These are phyloP conservation scores for Penicillium freii DNA, from an alignment of 2,329 filamentous ascomycete genomes.

Conservation along the genomic window DNA sequence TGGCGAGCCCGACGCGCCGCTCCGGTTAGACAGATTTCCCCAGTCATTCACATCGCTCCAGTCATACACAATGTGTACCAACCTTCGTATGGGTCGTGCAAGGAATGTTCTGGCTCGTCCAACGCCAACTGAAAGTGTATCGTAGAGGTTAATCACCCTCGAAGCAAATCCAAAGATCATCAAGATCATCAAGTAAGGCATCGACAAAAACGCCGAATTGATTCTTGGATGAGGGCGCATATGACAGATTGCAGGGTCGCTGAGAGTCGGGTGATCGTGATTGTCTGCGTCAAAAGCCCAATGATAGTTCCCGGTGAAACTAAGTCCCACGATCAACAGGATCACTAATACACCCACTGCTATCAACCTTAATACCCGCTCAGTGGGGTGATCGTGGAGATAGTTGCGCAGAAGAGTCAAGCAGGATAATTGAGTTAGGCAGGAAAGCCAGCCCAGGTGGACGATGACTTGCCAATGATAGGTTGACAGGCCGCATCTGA, in stretches of 20 bases:
- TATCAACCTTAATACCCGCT: background rate
- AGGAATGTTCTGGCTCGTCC: background rate
- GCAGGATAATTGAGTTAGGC: conserved; percentile 11
- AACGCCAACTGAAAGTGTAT: background rate
- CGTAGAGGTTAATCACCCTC: background rate
- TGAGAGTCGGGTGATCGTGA: background rate
- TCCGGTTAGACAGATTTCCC: background rate
- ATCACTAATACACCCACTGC: conserved; percentile 1
- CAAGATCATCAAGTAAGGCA: background rate
- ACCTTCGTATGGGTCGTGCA: background rate
- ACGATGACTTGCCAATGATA: conserved; percentile 11
- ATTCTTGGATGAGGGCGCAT: background rate
- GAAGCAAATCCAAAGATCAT: background rate
- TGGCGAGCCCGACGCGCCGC: background rate
- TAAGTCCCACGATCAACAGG: background rate
- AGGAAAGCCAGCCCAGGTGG: conserved; percentile 9
- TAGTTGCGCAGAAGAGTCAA: conserved; percentile 7
- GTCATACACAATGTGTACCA: background rate
- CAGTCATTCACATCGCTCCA: background rate
- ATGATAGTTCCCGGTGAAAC: conserved; percentile 6
- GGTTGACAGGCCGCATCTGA: conserved; percentile 4
- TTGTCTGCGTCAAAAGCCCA: background rate
- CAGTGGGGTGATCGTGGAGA: background rate
- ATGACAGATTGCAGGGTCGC: background rate
- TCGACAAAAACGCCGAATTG: background rate